Conservation (phyloP, 1,284 basidiomycete genomes). For the Kalmanozyma brasiliensis region DNA sequence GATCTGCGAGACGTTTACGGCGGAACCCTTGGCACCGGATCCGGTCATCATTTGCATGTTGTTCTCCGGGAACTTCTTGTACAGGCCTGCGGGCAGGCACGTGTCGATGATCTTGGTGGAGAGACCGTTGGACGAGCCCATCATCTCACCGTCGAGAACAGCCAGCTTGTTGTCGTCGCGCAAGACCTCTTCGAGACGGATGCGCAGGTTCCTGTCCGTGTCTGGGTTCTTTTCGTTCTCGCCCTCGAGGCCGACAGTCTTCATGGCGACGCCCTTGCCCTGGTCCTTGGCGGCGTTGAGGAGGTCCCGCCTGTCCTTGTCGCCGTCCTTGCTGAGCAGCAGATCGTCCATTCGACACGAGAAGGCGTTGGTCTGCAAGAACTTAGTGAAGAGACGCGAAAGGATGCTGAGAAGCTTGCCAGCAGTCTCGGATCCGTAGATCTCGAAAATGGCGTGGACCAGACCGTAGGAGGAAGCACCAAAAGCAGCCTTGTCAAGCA, state of each 20-base stretch:
- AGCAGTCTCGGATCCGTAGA: constrained; percentile 91
- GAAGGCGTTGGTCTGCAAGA: constrained; percentile 94
- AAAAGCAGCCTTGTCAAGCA: constrained; percentile 97
- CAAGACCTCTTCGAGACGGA: constrained; percentile 85
- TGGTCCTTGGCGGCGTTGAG: constrained; percentile 77
- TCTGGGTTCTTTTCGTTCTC: constrained; percentile 60
- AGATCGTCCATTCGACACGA: constrained; percentile 99
- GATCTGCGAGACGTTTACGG: constrained; percentile 97
- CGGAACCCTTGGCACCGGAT: constrained; percentile 97
- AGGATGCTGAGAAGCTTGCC: constrained; percentile 92
- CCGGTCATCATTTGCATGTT: constrained; percentile 99
- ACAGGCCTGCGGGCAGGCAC: constrained; percentile 87
- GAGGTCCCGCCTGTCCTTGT: constrained; percentile 77
- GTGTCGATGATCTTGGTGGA: constrained; percentile 78
- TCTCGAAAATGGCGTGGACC: constrained; percentile 96
- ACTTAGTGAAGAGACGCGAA: constrained; percentile 94
- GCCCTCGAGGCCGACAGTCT: constrained; percentile 71
- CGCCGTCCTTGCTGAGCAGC: constrained; percentile 84
- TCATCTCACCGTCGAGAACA: constrained; percentile 89
- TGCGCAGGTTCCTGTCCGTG: constrained; percentile 71
- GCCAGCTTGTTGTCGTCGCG: constrained; percentile 98
- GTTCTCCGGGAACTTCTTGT: constrained; percentile 84
- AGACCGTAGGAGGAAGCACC: constrained; percentile 96
- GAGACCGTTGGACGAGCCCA: constrained; percentile 74
- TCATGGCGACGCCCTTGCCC: constrained; percentile 85